A percentile compares a stretch with the other conserved stretches of the same genome.
These are phyloP conservation scores for Malus hybrid DNA, from an alignment of 331 rosid species.

Conservation along the genomic window DNA sequence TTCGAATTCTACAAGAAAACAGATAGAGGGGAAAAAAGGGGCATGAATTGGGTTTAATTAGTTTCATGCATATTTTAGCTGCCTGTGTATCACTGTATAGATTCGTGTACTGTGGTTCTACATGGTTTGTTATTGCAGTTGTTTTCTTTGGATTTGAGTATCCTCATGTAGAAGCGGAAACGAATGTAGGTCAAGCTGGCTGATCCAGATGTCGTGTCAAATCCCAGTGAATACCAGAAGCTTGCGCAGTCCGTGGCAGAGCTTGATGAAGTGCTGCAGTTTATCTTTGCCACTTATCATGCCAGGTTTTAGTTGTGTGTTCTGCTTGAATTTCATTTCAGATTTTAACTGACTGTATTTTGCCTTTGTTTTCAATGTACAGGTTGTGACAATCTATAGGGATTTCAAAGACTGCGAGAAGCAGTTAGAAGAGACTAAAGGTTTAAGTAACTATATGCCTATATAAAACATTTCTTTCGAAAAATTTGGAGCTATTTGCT, in stretches of 20 bases:
- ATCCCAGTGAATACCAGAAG: constrained; percentile 86
- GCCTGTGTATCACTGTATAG: background rate
- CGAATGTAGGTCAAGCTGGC: constrained; percentile 75
- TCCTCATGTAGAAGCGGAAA: background rate
- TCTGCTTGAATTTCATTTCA: background rate
- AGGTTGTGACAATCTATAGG: constrained; percentile 75
- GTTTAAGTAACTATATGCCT: constrained; percentile 25
- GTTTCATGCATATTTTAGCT: background rate
- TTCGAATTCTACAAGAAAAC: background rate
- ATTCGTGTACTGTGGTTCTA: background rate
- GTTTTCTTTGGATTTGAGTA: background rate
- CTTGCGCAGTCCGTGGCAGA: constrained; percentile 86
- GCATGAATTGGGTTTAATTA: background rate
- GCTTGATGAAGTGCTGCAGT: constrained; percentile 58
- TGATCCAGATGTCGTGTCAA: constrained; percentile 75
- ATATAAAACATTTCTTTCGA: background rate
- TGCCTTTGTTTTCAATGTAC: constrained; percentile 10
- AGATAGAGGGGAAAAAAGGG: background rate
- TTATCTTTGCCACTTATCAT: background rate
- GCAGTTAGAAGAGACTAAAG: constrained; percentile 77
- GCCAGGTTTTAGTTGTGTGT: background rate
- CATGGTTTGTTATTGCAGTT: background rate
- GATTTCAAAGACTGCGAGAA: constrained; percentile 76
- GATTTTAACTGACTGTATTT: background rate
- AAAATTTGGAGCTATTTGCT: constrained; percentile 1